Evolutionary conservation across 208 protist species (phyloP).

Genomic region (Leishmania lainsoni): DNA sequence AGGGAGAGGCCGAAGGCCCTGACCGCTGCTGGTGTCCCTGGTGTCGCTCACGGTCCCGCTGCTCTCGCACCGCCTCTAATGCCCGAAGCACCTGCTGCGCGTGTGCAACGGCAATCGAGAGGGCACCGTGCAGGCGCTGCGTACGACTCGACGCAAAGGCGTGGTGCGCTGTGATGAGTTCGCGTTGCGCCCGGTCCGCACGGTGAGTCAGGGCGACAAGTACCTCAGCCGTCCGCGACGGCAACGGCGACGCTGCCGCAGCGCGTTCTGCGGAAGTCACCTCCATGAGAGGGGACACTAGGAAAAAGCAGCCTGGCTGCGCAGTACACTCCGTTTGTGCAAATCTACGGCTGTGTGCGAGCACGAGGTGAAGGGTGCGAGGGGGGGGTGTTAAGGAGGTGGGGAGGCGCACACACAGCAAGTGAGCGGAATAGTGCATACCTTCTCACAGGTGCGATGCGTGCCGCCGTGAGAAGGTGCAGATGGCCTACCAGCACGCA

Average conservation of each 20-base stretch:
- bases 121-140: conserved; percentile 45
- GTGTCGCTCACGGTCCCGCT: conserved; percentile 26
- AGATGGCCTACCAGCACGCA: not conserved
- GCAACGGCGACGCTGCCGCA: not conserved
- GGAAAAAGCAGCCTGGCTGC: not conserved
- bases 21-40: not conserved
- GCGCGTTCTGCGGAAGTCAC: not conserved
- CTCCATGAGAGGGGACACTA: not conserved
- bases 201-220: conserved; percentile 14
- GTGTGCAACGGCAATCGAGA: conserved; percentile 49
- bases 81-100: conserved; percentile 43
- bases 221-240: not conserved
- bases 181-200: conserved; percentile 17
- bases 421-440: not conserved
- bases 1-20: not conserved
- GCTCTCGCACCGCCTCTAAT: conserved; percentile 40
- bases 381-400: not conserved
- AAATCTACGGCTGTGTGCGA: not conserved
- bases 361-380: not conserved
- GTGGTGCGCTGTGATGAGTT: conserved; percentile 36
- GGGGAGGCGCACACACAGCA: not conserved
- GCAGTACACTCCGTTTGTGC: not conserved
- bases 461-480: too few species aligned
- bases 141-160: conserved; percentile 33
- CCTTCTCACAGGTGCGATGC: not conserved